Evolutionary conservation across 495 filamentous ascomycete species (phyloP).

Genomic region (Bryoglossum gracile): DNA sequence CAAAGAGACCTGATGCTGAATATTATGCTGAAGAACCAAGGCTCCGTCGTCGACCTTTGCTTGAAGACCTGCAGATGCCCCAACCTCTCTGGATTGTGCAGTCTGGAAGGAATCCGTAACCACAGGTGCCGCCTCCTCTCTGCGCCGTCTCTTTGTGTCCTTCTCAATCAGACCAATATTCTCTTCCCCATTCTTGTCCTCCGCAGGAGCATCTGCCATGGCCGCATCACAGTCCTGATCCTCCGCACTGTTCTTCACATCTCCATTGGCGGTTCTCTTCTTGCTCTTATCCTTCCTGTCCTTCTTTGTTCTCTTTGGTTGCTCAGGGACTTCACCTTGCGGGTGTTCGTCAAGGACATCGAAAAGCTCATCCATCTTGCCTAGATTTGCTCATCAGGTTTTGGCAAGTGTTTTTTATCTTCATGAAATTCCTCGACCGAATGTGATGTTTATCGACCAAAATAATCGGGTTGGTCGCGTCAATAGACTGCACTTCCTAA

Average conservation of each 20-base stretch:
- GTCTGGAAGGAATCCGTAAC: constrained; percentile 93
- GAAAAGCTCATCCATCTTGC: constrained; percentile 53
- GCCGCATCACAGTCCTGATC: constrained; percentile 39
- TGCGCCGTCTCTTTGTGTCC: constrained; percentile 66
- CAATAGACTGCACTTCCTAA: too few species aligned
- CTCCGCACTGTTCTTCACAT: constrained; percentile 49
- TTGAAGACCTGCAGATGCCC: constrained; percentile 74
- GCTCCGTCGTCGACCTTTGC: constrained; percentile 45
- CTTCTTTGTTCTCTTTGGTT: constrained; percentile 28
- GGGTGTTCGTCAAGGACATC: constrained; percentile 72
- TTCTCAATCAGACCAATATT: too few species aligned
- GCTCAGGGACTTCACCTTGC: constrained; percentile 31
- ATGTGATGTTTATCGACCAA: too few species aligned
- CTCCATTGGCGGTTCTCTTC: constrained; percentile 78
- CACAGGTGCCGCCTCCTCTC: constrained; percentile 67
- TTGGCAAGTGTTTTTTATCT: too few species aligned
- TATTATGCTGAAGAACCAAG: constrained; percentile 87
- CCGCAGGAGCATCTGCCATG: constrained; percentile 42
- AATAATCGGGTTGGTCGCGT: too few species aligned
- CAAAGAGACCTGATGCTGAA: constrained; percentile 93
- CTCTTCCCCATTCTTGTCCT: constrained; percentile 66
- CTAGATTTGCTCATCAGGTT: background rate
- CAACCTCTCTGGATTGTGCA: constrained; percentile 85
- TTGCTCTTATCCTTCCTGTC: constrained; percentile 41
- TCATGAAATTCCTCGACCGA: too few species aligned